Evolutionary conservation across 2,329 filamentous ascomycete genomes (phyloP).

Genomic region (Aspergillus ruber): DNA sequence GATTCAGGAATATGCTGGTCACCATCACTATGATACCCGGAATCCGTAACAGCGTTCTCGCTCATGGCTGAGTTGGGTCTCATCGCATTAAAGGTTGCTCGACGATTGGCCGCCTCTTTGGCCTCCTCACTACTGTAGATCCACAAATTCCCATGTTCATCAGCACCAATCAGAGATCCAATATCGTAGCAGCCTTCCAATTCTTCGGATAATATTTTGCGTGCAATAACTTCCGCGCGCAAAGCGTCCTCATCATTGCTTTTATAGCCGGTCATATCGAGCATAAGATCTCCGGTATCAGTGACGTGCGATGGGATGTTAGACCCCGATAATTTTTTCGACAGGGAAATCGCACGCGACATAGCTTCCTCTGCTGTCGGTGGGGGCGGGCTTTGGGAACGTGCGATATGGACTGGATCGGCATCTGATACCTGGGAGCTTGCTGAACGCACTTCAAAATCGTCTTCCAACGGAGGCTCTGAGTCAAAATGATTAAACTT

Average conservation of each 20-base stretch:
- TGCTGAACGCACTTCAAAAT: slow-evolving; percentile 18
- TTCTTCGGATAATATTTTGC: slow-evolving; percentile 87
- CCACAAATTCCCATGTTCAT: slow-evolving; percentile 96
- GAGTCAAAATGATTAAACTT: slow-evolving; percentile 46
- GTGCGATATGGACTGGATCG: slow-evolving; percentile 18
- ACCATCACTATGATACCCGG: slow-evolving; percentile 90
- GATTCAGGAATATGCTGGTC: slow-evolving; percentile 60
- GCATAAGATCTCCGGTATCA: slow-evolving; percentile 86
- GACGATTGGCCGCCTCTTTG: slow-evolving; percentile 76
- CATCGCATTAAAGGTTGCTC: slow-evolving; percentile 48
- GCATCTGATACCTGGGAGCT: slow-evolving; percentile 8
- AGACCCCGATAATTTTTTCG: slow-evolving; percentile 76
- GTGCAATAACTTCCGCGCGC: slow-evolving; percentile 84
- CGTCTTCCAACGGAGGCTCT: slow-evolving; percentile 45
- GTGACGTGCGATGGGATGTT: slow-evolving; percentile 94
- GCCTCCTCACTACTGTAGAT: slow-evolving; percentile 98
- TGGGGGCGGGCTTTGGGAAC: slow-evolving; percentile 72
- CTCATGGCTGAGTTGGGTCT: slow-evolving; percentile 48
- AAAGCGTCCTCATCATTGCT: slow-evolving; percentile 87
- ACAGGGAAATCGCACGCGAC: slow-evolving; percentile 74
- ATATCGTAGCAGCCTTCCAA: slow-evolving; percentile 94
- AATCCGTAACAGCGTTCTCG: slow-evolving; percentile 82
- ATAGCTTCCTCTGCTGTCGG: slow-evolving; percentile 68
- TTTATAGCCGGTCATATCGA: slow-evolving; percentile 97
- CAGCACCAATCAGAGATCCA: slow-evolving; percentile 86